phyloP scores from a whole-genome alignment of 2,329 filamentous ascomycete species.

The Harringtonia lauricola region DNA sequence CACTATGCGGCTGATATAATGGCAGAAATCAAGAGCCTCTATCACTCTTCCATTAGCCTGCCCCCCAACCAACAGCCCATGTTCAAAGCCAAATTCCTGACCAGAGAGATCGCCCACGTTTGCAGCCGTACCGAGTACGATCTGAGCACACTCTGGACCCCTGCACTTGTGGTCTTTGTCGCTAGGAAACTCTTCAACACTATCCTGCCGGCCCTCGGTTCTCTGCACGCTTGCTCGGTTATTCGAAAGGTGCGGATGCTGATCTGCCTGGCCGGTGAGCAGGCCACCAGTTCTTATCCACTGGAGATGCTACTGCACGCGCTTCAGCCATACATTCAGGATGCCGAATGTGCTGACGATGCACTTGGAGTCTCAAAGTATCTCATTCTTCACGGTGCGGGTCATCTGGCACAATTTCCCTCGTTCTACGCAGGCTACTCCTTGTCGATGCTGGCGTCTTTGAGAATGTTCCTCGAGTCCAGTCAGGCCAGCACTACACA shows the following conservation, averaged over 20 bases:
- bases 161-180: slow-evolving; percentile 61
- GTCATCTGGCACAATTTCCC: slow-evolving; percentile 53
- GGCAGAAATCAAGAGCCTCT: slow-evolving; percentile 55
- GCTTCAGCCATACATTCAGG: slow-evolving; percentile 65
- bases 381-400: slow-evolving; percentile 56
- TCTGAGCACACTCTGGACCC: slow-evolving; percentile 58
- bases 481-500: slow-evolving; percentile 73
- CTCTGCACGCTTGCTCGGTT: slow-evolving; percentile 76
- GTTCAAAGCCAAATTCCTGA: slow-evolving; percentile 68
- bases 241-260: slow-evolving; percentile 78
- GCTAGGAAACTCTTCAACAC: slow-evolving; percentile 69
- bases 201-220: slow-evolving; percentile 73
- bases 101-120: slow-evolving; percentile 66
- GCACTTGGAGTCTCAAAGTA: slow-evolving; percentile 79
- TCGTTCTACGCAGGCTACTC: slow-evolving; percentile 74
- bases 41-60: slow-evolving; percentile 53
- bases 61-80: slow-evolving; percentile 77
- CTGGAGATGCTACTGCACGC: slow-evolving; percentile 83
- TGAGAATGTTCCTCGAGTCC: slow-evolving; percentile 64
- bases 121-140: slow-evolving; percentile 61
- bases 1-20: slow-evolving; percentile 52
- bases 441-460: slow-evolving; percentile 66
- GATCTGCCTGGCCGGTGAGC: slow-evolving; percentile 62
- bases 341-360: slow-evolving; percentile 84
- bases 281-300: slow-evolving; percentile 68